Evolutionary conservation across 371 early-diverging fungal genomes (phyloP).

Genomic region (Mucor piriformis): DNA sequence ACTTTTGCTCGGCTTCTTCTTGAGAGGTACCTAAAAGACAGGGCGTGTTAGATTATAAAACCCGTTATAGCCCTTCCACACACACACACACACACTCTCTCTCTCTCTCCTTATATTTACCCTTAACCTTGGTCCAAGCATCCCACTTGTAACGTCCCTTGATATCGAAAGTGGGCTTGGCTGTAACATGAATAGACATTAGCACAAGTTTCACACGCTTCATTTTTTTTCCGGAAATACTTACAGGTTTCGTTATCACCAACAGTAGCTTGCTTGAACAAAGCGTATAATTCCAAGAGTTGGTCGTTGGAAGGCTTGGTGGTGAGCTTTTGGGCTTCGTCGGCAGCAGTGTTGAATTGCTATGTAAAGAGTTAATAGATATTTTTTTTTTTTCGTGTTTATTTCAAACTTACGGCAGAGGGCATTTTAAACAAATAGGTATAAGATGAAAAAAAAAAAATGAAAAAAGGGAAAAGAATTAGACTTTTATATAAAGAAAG

Average conservation of each 20-base stretch:
- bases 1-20: slow-evolving; percentile 76
- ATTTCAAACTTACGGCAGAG: slow-evolving; percentile 5
- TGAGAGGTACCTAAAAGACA: slow-evolving; percentile 26
- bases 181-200: slow-evolving; percentile 22
- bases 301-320: slow-evolving; percentile 67
- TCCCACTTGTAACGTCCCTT: slow-evolving; percentile 83
- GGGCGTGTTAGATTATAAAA: no score
- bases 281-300: slow-evolving; percentile 76
- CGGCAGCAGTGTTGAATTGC: slow-evolving; percentile 51
- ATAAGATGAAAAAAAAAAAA: not conserved
- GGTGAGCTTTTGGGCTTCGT: slow-evolving; percentile 58
- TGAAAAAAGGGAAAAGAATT: not conserved
- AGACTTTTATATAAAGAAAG: slow-evolving; percentile 4
- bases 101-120: slow-evolving; percentile 19
- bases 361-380: not conserved
- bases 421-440: slow-evolving; percentile 3
- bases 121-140: slow-evolving; percentile 75
- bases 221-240: not conserved
- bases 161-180: slow-evolving; percentile 66
- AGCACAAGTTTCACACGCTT: not conserved
- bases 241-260: slow-evolving; percentile 74
- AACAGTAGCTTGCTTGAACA: slow-evolving; percentile 85
- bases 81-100: not conserved
- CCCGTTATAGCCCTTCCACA: no score
- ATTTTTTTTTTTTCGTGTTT: not conserved